Percentiles rank a stretch among this genome's conserved stretches.
phyloP scores from a whole-genome alignment of 1,284 basidiomycete species.

The Leccinum pachyderme region DNA sequence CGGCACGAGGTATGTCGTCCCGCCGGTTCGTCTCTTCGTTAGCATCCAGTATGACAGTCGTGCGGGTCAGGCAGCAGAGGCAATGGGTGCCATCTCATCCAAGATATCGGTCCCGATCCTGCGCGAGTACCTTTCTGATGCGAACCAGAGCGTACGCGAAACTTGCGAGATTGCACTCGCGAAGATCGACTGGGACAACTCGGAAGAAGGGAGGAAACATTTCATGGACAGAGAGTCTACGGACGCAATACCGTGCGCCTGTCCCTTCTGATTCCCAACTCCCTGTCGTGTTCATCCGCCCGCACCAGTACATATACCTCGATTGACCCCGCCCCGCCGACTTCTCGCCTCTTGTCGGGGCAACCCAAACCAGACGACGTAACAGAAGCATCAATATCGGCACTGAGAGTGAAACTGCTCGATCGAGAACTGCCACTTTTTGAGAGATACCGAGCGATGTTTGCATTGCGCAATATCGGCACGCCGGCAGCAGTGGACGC shows the following conservation, averaged over 20 bases:
- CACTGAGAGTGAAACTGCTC: conserved; percentile 68
- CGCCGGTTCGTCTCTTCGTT: background rate
- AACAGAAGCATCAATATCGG: conserved; percentile 47
- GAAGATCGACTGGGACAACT: conserved; percentile 93
- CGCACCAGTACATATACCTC: conserved; percentile 64
- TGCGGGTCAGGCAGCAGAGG: conserved; percentile 83
- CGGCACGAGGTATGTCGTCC: conserved; percentile 78
- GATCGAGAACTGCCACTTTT: conserved; percentile 78
- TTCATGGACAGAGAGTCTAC: conserved; percentile 27
- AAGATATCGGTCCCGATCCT: conserved; percentile 69
- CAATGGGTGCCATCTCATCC: conserved; percentile 91
- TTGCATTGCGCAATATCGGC: conserved; percentile 90
- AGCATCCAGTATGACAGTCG: conserved; percentile 4
- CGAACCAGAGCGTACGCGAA: conserved; percentile 84
- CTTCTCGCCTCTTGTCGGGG: conserved; percentile 57
- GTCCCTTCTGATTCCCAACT: background rate
- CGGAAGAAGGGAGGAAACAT: conserved; percentile 63
- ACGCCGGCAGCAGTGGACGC: conserved; percentile 82
- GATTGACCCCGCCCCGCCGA: conserved; percentile 92
- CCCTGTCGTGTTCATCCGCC: conserved; percentile 24
- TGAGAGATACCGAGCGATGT: conserved; percentile 97
- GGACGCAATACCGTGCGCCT: conserved; percentile 32
- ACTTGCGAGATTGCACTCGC: conserved; percentile 97
- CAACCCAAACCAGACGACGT: conserved; percentile 48
- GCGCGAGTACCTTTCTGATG: conserved; percentile 70